Evolutionary conservation across 164 flowering plant species (phyloP).

Genomic region (Vitis riparia): DNA sequence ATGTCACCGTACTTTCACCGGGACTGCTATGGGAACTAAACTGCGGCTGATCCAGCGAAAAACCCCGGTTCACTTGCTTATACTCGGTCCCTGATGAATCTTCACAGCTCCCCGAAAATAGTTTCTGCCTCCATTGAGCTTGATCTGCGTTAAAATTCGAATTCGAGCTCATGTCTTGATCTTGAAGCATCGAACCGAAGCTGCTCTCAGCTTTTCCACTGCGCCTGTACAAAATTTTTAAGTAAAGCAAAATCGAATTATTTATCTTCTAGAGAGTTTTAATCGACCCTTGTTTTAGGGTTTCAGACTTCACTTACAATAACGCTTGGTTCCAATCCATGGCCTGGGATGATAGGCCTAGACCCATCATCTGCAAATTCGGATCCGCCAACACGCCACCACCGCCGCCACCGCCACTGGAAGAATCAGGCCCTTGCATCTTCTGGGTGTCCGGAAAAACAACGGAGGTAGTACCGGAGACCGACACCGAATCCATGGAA

Average conservation of each 20-base stretch:
- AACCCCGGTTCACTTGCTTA: slow-evolving; percentile 29
- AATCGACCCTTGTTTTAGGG: too few relatives aligned
- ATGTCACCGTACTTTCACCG: slow-evolving; percentile 30
- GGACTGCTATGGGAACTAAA: slow-evolving; percentile 36
- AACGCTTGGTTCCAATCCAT: slow-evolving; percentile 54
- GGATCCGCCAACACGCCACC: slow-evolving; percentile 14
- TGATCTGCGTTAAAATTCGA: slow-evolving; percentile 36
- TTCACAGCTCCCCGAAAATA: slow-evolving; percentile 16
- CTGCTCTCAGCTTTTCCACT: slow-evolving; percentile 45
- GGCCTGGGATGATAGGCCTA: slow-evolving; percentile 54
- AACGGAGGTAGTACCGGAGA: slow-evolving; percentile 16
- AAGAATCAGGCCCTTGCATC: slow-evolving; percentile 9
- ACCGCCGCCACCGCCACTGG: background rate
- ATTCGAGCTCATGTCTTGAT: slow-evolving; percentile 19
- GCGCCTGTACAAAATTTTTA: slow-evolving; percentile 19
- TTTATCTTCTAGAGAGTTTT: too few relatives aligned
- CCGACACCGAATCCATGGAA: slow-evolving; percentile 30
- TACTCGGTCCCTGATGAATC: slow-evolving; percentile 21
- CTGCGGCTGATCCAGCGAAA: slow-evolving; percentile 43
- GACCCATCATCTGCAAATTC: slow-evolving; percentile 50
- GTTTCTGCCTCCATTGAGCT: slow-evolving; percentile 38
- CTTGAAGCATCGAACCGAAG: slow-evolving; percentile 56
- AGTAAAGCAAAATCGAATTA: background rate
- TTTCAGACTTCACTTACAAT: slow-evolving; percentile 32
- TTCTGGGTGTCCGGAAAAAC: slow-evolving; percentile 22